phyloP scores from a whole-genome alignment of 495 filamentous ascomycete species.

The Sphaerosporella brunnea region DNA sequence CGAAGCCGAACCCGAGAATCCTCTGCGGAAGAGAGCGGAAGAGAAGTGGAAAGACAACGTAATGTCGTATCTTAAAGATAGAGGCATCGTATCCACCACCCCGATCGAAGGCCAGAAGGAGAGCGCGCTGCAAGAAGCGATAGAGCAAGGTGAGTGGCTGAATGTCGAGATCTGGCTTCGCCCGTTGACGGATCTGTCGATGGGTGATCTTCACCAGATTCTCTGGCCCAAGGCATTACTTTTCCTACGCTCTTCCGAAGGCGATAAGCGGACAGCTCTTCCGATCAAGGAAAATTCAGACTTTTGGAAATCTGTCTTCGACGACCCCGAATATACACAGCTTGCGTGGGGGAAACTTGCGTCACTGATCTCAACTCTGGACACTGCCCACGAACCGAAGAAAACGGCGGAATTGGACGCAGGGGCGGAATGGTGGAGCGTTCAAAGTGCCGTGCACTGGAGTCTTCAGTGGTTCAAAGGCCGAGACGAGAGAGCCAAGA shows the following conservation, averaged over 20 bases:
- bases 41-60: constrained; percentile 19
- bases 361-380: neutral
- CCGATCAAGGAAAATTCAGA: constrained; percentile 5
- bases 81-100: constrained; percentile 13
- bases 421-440: constrained; percentile 21
- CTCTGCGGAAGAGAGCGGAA: constrained; percentile 6
- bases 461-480: constrained; percentile 21
- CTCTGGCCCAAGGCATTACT: constrained; percentile 22
- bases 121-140: constrained; percentile 12
- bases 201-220: constrained; percentile 16
- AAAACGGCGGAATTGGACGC: constrained; percentile 12
- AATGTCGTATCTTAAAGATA: constrained; percentile 17
- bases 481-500: constrained; percentile 11
- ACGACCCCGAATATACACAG: constrained; percentile 18
- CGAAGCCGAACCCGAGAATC: constrained; percentile 1
- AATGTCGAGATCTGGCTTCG: constrained; percentile 17
- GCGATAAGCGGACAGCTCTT: constrained; percentile 7
- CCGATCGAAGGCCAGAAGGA: constrained; percentile 5
- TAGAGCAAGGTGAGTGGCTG: constrained; percentile 15
- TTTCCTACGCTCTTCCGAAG: constrained; percentile 19
- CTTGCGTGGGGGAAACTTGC: constrained; percentile 20
- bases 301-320: constrained; percentile 17
- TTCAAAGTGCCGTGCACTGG: constrained; percentile 20
- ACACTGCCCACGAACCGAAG: neutral
- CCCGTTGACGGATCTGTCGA: constrained; percentile 1